phyloP scores from a whole-genome alignment of 495 filamentous ascomycete genomes.

The Penicillium odoratum region DNA sequence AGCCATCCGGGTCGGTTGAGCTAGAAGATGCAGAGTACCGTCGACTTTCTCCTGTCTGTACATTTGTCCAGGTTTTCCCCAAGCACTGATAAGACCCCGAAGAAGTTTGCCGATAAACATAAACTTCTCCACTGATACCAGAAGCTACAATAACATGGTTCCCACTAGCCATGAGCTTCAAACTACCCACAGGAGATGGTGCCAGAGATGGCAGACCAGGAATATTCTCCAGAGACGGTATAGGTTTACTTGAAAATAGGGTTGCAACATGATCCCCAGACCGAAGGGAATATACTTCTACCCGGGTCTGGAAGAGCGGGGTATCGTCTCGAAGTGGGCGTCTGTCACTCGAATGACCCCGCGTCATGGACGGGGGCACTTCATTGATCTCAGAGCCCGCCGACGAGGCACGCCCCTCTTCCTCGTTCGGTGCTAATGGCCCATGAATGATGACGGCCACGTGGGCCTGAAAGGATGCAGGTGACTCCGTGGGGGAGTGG shows the following conservation, averaged over 20 bases:
- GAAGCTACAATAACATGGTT: conserved; percentile 72
- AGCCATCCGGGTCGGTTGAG: conserved; percentile 53
- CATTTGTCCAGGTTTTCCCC: conserved; percentile 83
- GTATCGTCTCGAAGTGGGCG: conserved; percentile 37
- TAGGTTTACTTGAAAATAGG: conserved; percentile 59
- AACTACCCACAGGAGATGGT: conserved; percentile 66
- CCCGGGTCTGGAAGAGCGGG: conserved; percentile 74
- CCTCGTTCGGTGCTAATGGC: conserved; percentile 49
- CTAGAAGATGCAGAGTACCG: conserved; percentile 56
- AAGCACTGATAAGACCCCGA: conserved; percentile 67
- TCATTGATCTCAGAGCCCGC: conserved; percentile 42
- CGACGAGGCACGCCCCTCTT: conserved; percentile 38
- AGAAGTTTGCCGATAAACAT: conserved; percentile 58
- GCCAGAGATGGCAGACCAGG: conserved; percentile 44
- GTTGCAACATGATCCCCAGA: conserved; percentile 66
- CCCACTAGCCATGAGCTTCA: conserved; percentile 66
- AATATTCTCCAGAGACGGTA: conserved; percentile 43
- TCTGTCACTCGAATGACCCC: conserved; percentile 29
- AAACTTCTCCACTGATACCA: conserved; percentile 81
- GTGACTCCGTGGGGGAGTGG: conserved; percentile 43
- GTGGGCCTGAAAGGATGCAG: conserved; percentile 55
- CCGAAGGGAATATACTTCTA: conserved; percentile 79
- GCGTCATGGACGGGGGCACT: conserved; percentile 25
- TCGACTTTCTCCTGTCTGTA: conserved; percentile 57
- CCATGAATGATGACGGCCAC: conserved; percentile 78